Evolutionary conservation across 2,329 filamentous ascomycete species (phyloP).

Genomic region (Hawksworthiomyces lignivorus): DNA sequence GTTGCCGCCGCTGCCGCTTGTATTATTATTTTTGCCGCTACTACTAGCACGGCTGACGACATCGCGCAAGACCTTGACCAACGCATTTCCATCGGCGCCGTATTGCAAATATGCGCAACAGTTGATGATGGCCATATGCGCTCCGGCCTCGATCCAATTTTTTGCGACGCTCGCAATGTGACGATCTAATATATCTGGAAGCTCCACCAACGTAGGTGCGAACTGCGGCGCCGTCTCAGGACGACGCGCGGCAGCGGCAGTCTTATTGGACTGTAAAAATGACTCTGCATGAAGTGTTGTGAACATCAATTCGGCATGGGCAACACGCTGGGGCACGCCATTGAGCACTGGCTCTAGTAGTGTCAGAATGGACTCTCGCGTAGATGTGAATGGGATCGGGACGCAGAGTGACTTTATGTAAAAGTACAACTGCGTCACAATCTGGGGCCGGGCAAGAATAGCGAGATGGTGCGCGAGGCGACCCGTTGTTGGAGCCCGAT

Average conservation of each 20-base stretch:
- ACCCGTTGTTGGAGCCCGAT: constrained; percentile 66
- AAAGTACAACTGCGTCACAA: constrained; percentile 63
- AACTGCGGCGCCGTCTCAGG: constrained; percentile 44
- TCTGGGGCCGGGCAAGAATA: constrained; percentile 63
- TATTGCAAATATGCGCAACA: constrained; percentile 46
- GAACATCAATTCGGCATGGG: constrained; percentile 60
- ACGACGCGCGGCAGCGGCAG: constrained; percentile 39
- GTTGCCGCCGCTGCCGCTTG: neutral
- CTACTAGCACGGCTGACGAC: constrained; percentile 13
- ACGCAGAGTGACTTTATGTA: constrained; percentile 67
- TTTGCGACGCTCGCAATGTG: constrained; percentile 46
- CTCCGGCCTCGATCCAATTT: constrained; percentile 45
- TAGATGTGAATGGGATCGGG: constrained; percentile 57
- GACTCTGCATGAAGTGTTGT: too few species aligned
- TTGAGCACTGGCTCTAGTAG: constrained; percentile 54
- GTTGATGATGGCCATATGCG: constrained; percentile 50
- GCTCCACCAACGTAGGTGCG: constrained; percentile 35
- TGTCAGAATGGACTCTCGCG: constrained; percentile 61
- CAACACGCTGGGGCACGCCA: constrained; percentile 20
- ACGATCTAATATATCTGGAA: constrained; percentile 44
- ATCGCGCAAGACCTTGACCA: constrained; percentile 28
- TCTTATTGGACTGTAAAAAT: too few species aligned
- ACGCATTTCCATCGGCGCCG: constrained; percentile 39
- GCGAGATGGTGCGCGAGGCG: constrained; percentile 84
- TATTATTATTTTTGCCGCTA: too few species aligned